Evolutionary conservation across 805 yeast genomes (phyloP).

Genomic region (Metschnikowia anglica): DNA sequence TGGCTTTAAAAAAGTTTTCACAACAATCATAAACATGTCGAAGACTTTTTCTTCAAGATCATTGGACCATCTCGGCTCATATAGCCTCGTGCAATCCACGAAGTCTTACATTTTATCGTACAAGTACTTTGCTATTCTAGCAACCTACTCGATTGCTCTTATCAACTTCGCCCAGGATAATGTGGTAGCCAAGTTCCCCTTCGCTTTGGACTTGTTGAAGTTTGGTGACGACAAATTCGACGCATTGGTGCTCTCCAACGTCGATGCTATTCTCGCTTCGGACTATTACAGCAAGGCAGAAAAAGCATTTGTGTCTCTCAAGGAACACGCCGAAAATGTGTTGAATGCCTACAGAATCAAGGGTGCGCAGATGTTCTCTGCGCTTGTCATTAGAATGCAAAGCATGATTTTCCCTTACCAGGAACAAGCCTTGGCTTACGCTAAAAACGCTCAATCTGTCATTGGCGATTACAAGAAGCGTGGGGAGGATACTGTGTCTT

Average conservation of each 20-base stretch:
- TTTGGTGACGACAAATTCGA: slow-evolving; percentile 27
- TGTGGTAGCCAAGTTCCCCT: slow-evolving; percentile 24
- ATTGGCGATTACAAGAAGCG: slow-evolving; percentile 13
- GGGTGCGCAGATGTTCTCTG: slow-evolving; percentile 10
- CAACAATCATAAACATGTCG: slow-evolving; percentile 15
- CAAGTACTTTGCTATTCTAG: slow-evolving; percentile 26
- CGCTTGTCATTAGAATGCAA: slow-evolving; percentile 8
- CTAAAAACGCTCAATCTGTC: slow-evolving; percentile 13
- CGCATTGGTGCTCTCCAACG: slow-evolving; percentile 22
- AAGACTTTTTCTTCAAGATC: slow-evolving; percentile 34
- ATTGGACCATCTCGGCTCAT: slow-evolving; percentile 32
- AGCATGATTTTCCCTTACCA: slow-evolving; percentile 13
- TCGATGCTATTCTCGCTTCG: slow-evolving; percentile 22
- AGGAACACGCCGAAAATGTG: slow-evolving; percentile 12
- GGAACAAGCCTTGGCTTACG: slow-evolving; percentile 11
- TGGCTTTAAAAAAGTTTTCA: not conserved
- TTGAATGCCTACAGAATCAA: slow-evolving; percentile 10
- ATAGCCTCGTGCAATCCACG: slow-evolving; percentile 28
- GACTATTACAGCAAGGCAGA: slow-evolving; percentile 15
- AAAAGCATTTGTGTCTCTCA: slow-evolving; percentile 6
- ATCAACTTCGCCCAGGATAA: slow-evolving; percentile 24
- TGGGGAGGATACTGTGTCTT: slow-evolving; percentile 18
- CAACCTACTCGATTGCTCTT: slow-evolving; percentile 24
- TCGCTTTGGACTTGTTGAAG: slow-evolving; percentile 20
- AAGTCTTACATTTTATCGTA: slow-evolving; percentile 27